Evolutionary conservation across 768 basidiomycete species (phyloP).

Genomic region (Collybiopsis luxurians): DNA sequence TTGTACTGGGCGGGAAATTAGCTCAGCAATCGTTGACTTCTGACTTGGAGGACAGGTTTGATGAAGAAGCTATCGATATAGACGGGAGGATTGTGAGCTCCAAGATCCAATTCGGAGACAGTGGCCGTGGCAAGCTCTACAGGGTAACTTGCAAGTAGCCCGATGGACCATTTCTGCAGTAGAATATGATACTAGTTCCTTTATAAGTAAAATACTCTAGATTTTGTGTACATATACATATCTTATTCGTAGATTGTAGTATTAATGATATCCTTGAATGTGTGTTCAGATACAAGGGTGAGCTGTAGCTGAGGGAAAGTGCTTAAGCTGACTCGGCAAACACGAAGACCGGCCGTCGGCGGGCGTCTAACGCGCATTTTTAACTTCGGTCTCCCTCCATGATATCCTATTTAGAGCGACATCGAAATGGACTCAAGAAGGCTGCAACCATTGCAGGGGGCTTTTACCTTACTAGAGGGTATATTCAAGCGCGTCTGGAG

Average conservation of each 20-base stretch:
- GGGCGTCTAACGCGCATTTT: no score
- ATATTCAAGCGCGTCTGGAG: slow-evolving; percentile 58
- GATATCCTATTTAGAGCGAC: not conserved
- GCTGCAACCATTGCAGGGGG: slow-evolving; percentile 54
- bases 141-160: slow-evolving; percentile 43
- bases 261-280: not conserved
- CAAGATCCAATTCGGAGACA: slow-evolving; percentile 56
- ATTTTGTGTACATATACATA: not conserved
- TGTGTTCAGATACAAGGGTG: no score
- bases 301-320: no score
- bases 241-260: not conserved
- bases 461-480: slow-evolving; percentile 59
- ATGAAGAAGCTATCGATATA: slow-evolving; percentile 13
- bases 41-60: slow-evolving; percentile 14
- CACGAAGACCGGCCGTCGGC: no score
- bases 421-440: slow-evolving; percentile 24
- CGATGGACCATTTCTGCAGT: not conserved
- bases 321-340: no score
- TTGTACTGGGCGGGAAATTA: slow-evolving; percentile 50
- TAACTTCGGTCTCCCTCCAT: not conserved
- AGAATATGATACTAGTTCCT: not conserved
- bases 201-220: not conserved
- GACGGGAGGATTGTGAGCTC: slow-evolving; percentile 19
- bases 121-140: slow-evolving; percentile 44
- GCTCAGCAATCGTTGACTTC: not conserved